Evolutionary conservation across 805 yeast genomes (phyloP).

Genomic region (Zygoascus tannicola): DNA sequence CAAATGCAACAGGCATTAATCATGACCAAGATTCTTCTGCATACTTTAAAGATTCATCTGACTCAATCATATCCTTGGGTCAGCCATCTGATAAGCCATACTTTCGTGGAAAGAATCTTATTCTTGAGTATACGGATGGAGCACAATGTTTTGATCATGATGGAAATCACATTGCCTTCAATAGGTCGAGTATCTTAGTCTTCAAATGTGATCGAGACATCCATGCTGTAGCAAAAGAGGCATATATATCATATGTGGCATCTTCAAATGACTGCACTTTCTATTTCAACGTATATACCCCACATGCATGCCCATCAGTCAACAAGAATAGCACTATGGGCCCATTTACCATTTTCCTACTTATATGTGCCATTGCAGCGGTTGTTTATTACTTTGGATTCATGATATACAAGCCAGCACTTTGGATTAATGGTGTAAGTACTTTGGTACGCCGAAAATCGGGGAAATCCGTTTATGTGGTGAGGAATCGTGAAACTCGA

Average conservation of each 20-base stretch:
- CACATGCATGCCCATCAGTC: slow-evolving; percentile 79
- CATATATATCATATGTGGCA: slow-evolving; percentile 61
- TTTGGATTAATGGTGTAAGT: slow-evolving; percentile 5
- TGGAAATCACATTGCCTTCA: slow-evolving; percentile 35
- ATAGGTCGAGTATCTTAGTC: slow-evolving; percentile 57
- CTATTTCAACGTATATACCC: slow-evolving; percentile 74
- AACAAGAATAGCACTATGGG: slow-evolving; percentile 48
- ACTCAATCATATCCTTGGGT: slow-evolving; percentile 43
- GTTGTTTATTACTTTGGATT: slow-evolving; percentile 27
- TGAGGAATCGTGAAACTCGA: background rate
- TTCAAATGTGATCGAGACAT: slow-evolving; percentile 76
- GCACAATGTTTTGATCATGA: slow-evolving; percentile 32
- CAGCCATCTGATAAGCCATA: slow-evolving; percentile 42
- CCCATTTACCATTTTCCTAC: slow-evolving; percentile 50
- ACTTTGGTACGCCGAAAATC: slow-evolving; percentile 1
- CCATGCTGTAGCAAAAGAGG: slow-evolving; percentile 36
- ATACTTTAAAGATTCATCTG: slow-evolving; percentile 40
- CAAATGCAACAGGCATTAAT: slow-evolving; percentile 28
- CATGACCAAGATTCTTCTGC: slow-evolving; percentile 42
- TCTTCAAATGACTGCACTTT: slow-evolving; percentile 69
- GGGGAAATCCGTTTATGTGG: background rate
- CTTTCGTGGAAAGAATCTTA: slow-evolving; percentile 62
- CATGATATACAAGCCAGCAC: slow-evolving; percentile 9
- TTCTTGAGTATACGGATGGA: slow-evolving; percentile 63
- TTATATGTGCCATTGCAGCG: slow-evolving; percentile 37